Conservation (phyloP, 345 rosid genomes). For the Erysimum cheiranthoides region DNA sequence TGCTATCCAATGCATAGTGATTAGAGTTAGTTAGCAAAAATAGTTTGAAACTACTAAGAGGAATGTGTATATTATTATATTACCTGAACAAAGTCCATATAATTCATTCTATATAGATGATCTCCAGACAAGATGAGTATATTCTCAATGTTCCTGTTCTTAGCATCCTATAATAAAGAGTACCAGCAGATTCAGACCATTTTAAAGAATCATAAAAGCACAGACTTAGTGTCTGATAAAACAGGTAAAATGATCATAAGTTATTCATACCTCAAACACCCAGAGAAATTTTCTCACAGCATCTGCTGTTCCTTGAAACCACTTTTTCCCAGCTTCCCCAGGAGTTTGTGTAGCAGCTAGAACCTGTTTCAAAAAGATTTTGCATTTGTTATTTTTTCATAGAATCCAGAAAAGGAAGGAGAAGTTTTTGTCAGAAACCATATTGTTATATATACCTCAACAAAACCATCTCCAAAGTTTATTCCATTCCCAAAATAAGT, state of each 20-base stretch:
- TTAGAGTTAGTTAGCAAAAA: slow-evolving; percentile 14
- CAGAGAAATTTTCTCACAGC: slow-evolving; percentile 95
- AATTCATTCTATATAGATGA: slow-evolving; percentile 92
- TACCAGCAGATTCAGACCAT: slow-evolving; percentile 23
- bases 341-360: slow-evolving; percentile 98
- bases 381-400: background rate
- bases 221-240: background rate
- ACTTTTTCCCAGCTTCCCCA: slow-evolving; percentile 83
- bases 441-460: slow-evolving; percentile 64
- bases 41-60: background rate
- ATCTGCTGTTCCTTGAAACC: slow-evolving; percentile 99
- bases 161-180: slow-evolving; percentile 68
- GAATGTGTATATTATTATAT: background rate
- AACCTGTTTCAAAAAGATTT: slow-evolving; percentile 55
- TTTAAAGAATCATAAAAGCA: slow-evolving; percentile 3
- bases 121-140: slow-evolving; percentile 84
- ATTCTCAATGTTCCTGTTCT: slow-evolving; percentile 78
- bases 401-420: background rate
- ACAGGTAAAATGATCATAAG: background rate
- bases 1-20: slow-evolving; percentile 56
- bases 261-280: slow-evolving; percentile 84
- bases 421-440: background rate
- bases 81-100: slow-evolving; percentile 88
- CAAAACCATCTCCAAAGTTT: slow-evolving; percentile 95
- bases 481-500: slow-evolving; percentile 92